phyloP scores from a whole-genome alignment of 768 basidiomycete species.

The Mycena latifolia region DNA sequence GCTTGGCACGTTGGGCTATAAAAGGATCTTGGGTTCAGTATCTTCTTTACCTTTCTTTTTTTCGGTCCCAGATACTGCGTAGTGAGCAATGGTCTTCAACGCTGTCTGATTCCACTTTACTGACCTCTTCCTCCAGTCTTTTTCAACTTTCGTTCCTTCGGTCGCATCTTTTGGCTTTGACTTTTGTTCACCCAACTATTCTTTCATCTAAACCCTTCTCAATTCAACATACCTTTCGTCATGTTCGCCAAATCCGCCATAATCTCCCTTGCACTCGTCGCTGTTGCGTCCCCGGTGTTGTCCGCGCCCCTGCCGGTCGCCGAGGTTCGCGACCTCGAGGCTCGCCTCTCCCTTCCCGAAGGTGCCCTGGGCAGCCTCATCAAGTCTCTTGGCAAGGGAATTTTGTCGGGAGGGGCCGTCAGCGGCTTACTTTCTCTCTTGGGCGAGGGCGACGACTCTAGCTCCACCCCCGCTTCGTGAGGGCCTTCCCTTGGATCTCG shows the following conservation, averaged over 20 bases:
- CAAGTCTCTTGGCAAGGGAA: constrained; percentile 27
- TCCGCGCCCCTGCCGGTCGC: constrained; percentile 16
- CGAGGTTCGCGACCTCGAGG: constrained; percentile 15
- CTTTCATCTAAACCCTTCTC: background rate
- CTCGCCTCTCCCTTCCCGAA: constrained; percentile 18
- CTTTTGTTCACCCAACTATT: constrained; percentile 10
- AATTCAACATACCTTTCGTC: background rate
- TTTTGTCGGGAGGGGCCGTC: constrained; percentile 25
- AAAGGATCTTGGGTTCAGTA: background rate
- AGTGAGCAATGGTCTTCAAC: constrained; percentile 15
- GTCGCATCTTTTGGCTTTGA: constrained; percentile 31
- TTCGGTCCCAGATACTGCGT: constrained; percentile 33
- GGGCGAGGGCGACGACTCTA: background rate
- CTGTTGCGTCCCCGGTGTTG: constrained; percentile 15
- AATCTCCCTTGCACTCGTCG: constrained; percentile 21
- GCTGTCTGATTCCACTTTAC: background rate
- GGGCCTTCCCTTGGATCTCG: background rate
- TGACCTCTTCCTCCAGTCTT: constrained; percentile 16
- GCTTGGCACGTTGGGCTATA: constrained; percentile 8
- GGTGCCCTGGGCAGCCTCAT: constrained; percentile 24
- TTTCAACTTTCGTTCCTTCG: constrained; percentile 21
- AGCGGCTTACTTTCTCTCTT: constrained; percentile 16
- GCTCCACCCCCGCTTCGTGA: constrained; percentile 10
- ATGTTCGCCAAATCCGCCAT: constrained; percentile 29
- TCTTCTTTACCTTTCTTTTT: constrained; percentile 16